These are phyloP conservation scores for Cucumis variabilis DNA, from an alignment of 331 rosid species.

Conservation along the genomic window DNA sequence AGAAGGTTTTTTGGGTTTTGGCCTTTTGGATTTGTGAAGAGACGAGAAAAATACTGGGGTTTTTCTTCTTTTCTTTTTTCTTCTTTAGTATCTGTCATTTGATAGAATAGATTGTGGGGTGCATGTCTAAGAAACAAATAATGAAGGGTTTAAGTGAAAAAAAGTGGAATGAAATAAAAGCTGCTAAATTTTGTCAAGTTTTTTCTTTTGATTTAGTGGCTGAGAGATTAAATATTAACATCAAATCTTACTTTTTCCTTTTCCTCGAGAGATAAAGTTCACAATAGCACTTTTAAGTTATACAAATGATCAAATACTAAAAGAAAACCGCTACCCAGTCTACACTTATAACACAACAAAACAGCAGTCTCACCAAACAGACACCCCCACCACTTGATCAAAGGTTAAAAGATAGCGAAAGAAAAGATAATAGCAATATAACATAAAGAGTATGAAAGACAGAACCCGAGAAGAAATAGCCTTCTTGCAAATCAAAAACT, in stretches of 20 bases:
- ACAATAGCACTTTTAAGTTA: neutral
- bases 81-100: neutral
- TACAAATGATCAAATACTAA: neutral
- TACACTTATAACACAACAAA: neutral
- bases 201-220: conserved; percentile 40
- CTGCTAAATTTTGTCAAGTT: conserved; percentile 34
- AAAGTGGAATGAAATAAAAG: conserved; percentile 1
- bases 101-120: conserved; percentile 47
- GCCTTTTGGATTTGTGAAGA: neutral
- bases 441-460: neutral
- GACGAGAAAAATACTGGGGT: neutral
- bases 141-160: neutral
- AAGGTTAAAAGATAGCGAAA: neutral
- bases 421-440: neutral
- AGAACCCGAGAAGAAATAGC: conserved; percentile 2
- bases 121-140: conserved; percentile 47
- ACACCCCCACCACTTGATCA: conserved; percentile 22
- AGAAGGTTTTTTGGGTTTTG: conserved; percentile 14
- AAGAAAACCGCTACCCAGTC: neutral
- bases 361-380: conserved; percentile 1
- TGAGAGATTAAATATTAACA: conserved; percentile 24
- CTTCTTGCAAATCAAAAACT: neutral
- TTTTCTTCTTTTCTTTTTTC: neutral
- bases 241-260: conserved; percentile 14
- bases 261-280: neutral